Conservation (phyloP, 257 asterid genomes). For the Solanum sejunctum region DNA sequence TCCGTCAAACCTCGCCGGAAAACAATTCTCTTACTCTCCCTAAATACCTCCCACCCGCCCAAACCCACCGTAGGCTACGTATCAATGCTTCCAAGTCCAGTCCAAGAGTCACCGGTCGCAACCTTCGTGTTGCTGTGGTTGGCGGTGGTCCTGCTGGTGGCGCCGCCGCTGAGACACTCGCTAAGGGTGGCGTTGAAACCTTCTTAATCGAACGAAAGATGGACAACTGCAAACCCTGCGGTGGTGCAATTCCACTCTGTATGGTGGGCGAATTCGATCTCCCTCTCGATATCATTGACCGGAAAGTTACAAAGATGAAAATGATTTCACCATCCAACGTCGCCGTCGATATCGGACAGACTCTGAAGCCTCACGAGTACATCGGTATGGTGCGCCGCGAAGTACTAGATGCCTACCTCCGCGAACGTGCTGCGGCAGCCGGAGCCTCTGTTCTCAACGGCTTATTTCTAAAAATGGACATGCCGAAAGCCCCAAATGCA, state of each 20-base stretch:
- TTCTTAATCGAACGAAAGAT: constrained; percentile 72
- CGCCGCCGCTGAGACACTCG: constrained; percentile 75
- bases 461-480: constrained; percentile 68
- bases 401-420: constrained; percentile 72
- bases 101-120: constrained; percentile 76
- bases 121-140: constrained; percentile 78
- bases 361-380: constrained; percentile 83
- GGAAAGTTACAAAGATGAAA: constrained; percentile 81
- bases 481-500: constrained; percentile 32
- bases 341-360: constrained; percentile 79
- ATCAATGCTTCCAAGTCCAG: constrained; percentile 56
- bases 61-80: constrained; percentile 20
- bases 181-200: constrained; percentile 77
- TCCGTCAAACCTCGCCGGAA: constrained; percentile 61
- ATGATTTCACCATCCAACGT: constrained; percentile 95
- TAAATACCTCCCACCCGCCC: constrained; percentile 6
- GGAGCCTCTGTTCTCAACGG: constrained; percentile 83
- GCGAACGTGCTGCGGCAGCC: constrained; percentile 61
- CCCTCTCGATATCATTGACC: constrained; percentile 81
- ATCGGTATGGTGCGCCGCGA: constrained; percentile 98
- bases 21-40: constrained; percentile 17
- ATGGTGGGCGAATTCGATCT: constrained; percentile 96
- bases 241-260: constrained; percentile 91
- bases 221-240: constrained; percentile 94
- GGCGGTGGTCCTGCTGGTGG: constrained; percentile 99